Evolutionary conservation across 2,329 filamentous ascomycete genomes (phyloP), one percentile per base, ranked within the genome.

Genomic region (Aaosphaeria arxii): DNA sequence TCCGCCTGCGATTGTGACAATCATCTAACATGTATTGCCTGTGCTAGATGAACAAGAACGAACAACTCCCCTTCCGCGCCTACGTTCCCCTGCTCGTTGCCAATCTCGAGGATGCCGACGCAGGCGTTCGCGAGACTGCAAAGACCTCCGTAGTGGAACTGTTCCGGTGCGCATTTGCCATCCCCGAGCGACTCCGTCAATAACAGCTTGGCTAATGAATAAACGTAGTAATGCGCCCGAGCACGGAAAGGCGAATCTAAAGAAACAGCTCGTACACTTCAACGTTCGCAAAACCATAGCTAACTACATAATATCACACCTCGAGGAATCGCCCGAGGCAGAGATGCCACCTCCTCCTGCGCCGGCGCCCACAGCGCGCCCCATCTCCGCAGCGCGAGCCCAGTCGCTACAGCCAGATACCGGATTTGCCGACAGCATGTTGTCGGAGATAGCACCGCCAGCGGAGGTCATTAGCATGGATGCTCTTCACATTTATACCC

Each of bases 251-350:
- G 87, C 87, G 2, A 91, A 96, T 63, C 75, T 97, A 32, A 94
- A 94, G 74, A 87, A 84, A 64, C 90, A 96, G 71, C 77, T 97
- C 50, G 86, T 88, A 65, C 85, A 84, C 61, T 88, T 88, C 69
- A 90, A 90, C 62, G 89, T 97, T 43, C 84, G 92, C 40, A 89
- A 90, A 52, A 87, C 89, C 11, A 96, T 96, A 61, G 87, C 89
- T 53, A 82, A 85, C 47, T 86, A 87, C 53, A 94, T 97, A 52
- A 80, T 91, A 41, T 82, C 87, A 47, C 86, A 87, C 53, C 82
- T 96, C 42, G 82, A 86, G 80, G 86, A 29, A 70, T 38, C 52
- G 28, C 49, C 52, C 31, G 62, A 71, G 39, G 49, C 50, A 32
- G 64, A 54, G 50, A 65, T 49, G 47, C 57, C 45, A 59, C 73